Base-by-base conservation (phyloP, 2,329 filamentous ascomycete species). In the Cephalotrichum gorgonifer region DNA sequence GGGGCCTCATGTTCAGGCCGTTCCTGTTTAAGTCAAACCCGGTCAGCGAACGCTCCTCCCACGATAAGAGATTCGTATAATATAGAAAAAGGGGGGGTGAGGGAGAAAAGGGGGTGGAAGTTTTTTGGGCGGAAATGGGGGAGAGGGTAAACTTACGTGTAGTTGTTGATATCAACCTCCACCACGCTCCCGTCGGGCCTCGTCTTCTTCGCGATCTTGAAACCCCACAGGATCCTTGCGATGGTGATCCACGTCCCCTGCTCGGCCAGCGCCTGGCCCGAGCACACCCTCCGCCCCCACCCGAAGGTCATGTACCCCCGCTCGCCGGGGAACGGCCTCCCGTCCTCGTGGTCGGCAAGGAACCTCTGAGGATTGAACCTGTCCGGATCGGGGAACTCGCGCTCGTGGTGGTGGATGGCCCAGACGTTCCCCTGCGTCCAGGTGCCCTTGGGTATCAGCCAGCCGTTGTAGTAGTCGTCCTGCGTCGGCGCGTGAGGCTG, bases 191-290 rank as follows among this genome's bases (percentile, higher is more conserved):
- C 74, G 27, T 62, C 51, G 1, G 59, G 39, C 26, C 64, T 62
- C 49, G 49, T 58, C 50, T 65, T 63, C 53, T 63, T 66, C 51
- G 64, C 41, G 25, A 80, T 72, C 49, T 68, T 65, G 55, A 80
- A 82, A 0, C 68, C 76, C 75, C 78, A 81, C 6, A 82, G 63
- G 26, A 81, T 56, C 14, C 78, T 63, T 8, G 75, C 73, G 42
- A 81, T 66, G 0, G 73, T 78, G 55, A 81, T 71, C 68, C 75
- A 81, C 1, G 75, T 75, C 6, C 77, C 75, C 56, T 79, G 75
- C 59, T 82, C 78, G 2, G 78, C 78, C 17, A 82, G 62, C 2
- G 68, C 72, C 56, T 76, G 69, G 1, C 76, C 75, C 42, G 68
- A 70, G 57, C 75, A 79, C 3, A 75, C 71, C 6, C 75, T 60